Percentiles rank a stretch among this genome's conserved stretches.
These are phyloP conservation scores for Calonectria pteridis DNA, from an alignment of 2,329 filamentous ascomycete species.

Conservation along the genomic window DNA sequence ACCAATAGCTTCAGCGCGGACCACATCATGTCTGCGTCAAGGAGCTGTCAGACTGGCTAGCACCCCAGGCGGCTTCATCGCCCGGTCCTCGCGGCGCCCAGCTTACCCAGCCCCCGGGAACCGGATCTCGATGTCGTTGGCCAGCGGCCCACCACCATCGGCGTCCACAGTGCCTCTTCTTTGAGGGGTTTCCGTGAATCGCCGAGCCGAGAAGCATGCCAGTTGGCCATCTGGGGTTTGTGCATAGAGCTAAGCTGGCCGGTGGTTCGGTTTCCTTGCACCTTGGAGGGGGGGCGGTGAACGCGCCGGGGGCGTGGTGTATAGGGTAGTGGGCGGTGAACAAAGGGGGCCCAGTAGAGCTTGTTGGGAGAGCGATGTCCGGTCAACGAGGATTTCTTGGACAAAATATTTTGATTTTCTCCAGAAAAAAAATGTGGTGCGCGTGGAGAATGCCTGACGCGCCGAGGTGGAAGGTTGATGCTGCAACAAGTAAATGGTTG, in stretches of 20 bases:
- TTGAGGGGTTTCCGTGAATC: slow-evolving; percentile 30
- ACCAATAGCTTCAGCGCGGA: slow-evolving; percentile 30
- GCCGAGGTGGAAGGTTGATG: neutral
- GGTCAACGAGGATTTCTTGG: slow-evolving; percentile 24
- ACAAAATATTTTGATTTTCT: slow-evolving; percentile 23
- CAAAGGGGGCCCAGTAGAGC: slow-evolving; percentile 15
- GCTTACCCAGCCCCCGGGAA: slow-evolving; percentile 20
- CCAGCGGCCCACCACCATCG: slow-evolving; percentile 26
- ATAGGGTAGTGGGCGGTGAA: slow-evolving; percentile 46
- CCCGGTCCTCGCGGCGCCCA: slow-evolving; percentile 20
- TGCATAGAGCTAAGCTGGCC: slow-evolving; percentile 36
- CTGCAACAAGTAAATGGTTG: neutral
- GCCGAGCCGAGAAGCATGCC: slow-evolving; percentile 34
- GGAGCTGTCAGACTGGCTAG: slow-evolving; percentile 28
- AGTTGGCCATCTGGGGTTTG: slow-evolving; percentile 42
- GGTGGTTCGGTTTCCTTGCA: slow-evolving; percentile 30
- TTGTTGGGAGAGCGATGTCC: slow-evolving; percentile 26
- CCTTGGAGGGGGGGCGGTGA: slow-evolving; percentile 38
- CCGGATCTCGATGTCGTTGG: slow-evolving; percentile 30
- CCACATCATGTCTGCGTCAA: slow-evolving; percentile 33
- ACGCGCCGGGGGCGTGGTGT: slow-evolving; percentile 21
- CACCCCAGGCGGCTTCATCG: slow-evolving; percentile 7
- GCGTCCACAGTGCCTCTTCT: slow-evolving; percentile 27
- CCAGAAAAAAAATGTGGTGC: neutral
- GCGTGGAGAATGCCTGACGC: slow-evolving; percentile 16